Percentiles rank a stretch among this genome's conserved stretches.
Conservation (phyloP, 257 asterid species). For the Fraxinus anomala region DNA sequence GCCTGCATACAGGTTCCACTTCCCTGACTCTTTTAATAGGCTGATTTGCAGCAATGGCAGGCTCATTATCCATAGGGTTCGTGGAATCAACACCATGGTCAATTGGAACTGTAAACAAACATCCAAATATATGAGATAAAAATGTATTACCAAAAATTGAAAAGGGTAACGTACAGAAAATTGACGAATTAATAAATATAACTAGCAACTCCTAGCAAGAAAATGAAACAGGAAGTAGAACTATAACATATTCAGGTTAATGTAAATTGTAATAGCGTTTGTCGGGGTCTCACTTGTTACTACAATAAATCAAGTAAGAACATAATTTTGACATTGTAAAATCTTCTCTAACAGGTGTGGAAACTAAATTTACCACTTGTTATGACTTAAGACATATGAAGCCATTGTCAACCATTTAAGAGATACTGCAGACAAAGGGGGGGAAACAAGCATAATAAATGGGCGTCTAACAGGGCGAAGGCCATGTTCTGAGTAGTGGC, state of each 20-base stretch:
- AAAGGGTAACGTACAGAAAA: background rate
- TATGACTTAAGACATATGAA: background rate
- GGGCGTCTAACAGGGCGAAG: too few relatives aligned
- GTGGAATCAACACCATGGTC: conserved; percentile 34
- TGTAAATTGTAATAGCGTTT: too few relatives aligned
- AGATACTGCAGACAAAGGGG: background rate
- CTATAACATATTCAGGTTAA: background rate
- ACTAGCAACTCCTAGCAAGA: conserved; percentile 11
- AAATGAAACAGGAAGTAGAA: conserved; percentile 12
- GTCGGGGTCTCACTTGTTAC: background rate
- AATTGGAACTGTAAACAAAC: conserved; percentile 47
- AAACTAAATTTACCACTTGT: background rate
- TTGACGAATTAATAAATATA: background rate
- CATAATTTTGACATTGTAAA: background rate
- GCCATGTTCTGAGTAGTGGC: background rate
- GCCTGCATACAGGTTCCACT: conserved; percentile 41
- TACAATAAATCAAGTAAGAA: background rate
- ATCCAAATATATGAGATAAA: background rate
- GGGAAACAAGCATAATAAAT: background rate
- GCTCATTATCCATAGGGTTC: conserved; percentile 39
- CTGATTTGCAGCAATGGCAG: conserved; percentile 32
- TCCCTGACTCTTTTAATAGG: conserved; percentile 49
- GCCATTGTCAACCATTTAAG: background rate
- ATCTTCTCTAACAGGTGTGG: background rate
- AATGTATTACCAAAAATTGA: conserved; percentile 3